phyloP scores from a whole-genome alignment of 1,284 basidiomycete genomes.

The Naganishia albida region DNA sequence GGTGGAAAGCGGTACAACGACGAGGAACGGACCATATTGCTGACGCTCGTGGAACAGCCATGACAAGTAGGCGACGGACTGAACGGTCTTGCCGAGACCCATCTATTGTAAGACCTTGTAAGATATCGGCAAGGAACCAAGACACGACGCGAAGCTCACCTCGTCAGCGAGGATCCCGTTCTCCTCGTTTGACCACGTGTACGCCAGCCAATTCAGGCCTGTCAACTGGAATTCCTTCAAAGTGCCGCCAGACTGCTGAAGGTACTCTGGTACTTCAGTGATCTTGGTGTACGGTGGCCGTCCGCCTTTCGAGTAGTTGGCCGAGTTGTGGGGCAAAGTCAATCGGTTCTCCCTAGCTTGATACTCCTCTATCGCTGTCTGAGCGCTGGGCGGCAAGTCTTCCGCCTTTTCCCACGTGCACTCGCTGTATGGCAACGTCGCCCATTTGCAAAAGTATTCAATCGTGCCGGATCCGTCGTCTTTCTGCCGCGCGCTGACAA shows the following conservation, averaged over 20 bases:
- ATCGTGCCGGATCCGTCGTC: constrained; percentile 62
- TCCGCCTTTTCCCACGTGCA: constrained; percentile 92
- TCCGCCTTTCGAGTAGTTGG: constrained; percentile 65
- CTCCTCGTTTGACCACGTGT: constrained; percentile 89
- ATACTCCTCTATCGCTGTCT: constrained; percentile 76
- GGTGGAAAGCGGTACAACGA: constrained; percentile 96
- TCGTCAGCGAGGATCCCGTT: constrained; percentile 99
- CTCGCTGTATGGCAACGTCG: constrained; percentile 87
- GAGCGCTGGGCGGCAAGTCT: constrained; percentile 67
- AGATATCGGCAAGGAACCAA: constrained; percentile 1
- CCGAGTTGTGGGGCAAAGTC: constrained; percentile 84
- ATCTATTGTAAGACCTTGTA: constrained; percentile 58
- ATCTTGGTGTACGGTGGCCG: constrained; percentile 86
- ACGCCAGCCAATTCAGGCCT: constrained; percentile 97
- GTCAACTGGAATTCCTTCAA: constrained; percentile 99
- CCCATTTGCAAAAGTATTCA: constrained; percentile 98
- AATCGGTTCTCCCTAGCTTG: constrained; percentile 73
- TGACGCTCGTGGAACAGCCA: constrained; percentile 91
- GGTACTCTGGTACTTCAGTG: constrained; percentile 85
- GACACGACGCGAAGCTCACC: constrained; percentile 41
- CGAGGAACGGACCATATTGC: constrained; percentile 95
- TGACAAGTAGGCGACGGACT: constrained; percentile 92
- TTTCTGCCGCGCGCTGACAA: constrained; percentile 78
- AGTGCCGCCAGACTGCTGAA: constrained; percentile 72
- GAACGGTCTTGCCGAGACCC: constrained; percentile 98